These are phyloP conservation scores for Lophiostoma macrostomum DNA, from an alignment of 495 filamentous ascomycete genomes.

Conservation along the genomic window DNA sequence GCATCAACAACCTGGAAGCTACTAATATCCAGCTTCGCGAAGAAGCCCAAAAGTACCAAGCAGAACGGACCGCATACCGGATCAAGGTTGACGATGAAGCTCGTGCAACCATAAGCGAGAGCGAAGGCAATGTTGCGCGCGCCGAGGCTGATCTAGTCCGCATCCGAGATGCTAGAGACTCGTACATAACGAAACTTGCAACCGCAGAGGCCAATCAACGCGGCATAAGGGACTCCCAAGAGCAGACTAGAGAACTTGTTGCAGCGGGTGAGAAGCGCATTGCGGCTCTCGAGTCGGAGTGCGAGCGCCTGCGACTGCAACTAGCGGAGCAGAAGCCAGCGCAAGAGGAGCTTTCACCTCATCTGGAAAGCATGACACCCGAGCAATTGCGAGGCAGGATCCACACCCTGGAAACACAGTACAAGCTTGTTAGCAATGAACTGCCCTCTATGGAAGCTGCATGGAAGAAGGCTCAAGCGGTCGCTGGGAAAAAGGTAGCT, in stretches of 20 bases:
- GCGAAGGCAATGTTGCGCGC: constrained; percentile 73
- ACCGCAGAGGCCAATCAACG: constrained; percentile 76
- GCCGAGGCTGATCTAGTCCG: constrained; percentile 82
- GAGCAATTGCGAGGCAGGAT: constrained; percentile 75
- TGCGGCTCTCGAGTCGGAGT: constrained; percentile 72
- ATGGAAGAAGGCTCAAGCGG: constrained; percentile 76
- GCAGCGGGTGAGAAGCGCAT: constrained; percentile 73
- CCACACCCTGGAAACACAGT: constrained; percentile 69
- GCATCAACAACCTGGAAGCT: constrained; percentile 88
- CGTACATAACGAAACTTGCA: constrained; percentile 74
- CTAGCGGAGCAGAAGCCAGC: constrained; percentile 43
- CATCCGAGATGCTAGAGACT: constrained; percentile 77
- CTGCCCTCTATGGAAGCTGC: constrained; percentile 80
- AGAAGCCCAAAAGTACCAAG: constrained; percentile 77
- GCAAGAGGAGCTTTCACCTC: constrained; percentile 31
- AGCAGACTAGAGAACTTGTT: constrained; percentile 75
- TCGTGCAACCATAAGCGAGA: constrained; percentile 64
- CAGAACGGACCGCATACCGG: constrained; percentile 79
- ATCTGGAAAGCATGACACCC: constrained; percentile 48
- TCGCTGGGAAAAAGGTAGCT: constrained; percentile 81
- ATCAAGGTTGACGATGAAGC: constrained; percentile 75
- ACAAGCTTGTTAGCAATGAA: constrained; percentile 79
- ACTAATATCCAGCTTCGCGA: constrained; percentile 80
- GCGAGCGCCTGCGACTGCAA: constrained; percentile 63
- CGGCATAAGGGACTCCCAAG: constrained; percentile 62